A percentile compares a stretch with the other conserved stretches of the same genome.
Evolutionary conservation across 148 eudicot species (phyloP).

Genomic region (Nepenthes gracilis): DNA sequence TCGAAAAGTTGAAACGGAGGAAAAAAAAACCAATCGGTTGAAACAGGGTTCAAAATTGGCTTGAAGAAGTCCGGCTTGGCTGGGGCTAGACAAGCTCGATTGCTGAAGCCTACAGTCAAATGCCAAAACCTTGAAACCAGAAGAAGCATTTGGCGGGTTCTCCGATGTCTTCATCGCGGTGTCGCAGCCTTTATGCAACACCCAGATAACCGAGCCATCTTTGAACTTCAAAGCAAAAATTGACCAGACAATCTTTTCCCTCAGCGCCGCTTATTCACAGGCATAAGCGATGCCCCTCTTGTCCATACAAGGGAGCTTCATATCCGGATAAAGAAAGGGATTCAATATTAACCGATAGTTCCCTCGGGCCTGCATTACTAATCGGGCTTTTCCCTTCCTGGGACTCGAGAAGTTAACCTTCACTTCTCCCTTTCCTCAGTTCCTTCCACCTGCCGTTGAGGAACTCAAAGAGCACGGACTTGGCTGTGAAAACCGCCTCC

Average conservation of each 20-base stretch:
- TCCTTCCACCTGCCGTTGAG: conserved; percentile 83
- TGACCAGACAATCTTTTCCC: conserved; percentile 57
- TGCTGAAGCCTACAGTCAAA: not conserved
- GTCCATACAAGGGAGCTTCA: conserved; percentile 93
- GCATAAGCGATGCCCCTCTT: conserved; percentile 91
- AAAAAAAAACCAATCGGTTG: no score
- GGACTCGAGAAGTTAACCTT: conserved; percentile 52
- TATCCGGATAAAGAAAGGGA: conserved; percentile 69
- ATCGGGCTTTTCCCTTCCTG: conserved; percentile 60
- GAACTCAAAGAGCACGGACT: conserved; percentile 75
- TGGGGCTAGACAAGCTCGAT: not conserved
- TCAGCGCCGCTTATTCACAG: conserved; percentile 69
- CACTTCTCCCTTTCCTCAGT: conserved; percentile 87
- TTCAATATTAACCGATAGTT: conserved; percentile 82
- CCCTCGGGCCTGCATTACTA: conserved; percentile 81
- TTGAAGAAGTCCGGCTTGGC: no score
- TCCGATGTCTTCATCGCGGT: conserved; percentile 51
- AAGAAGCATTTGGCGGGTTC: conserved; percentile 66
- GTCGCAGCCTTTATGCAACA: conserved; percentile 50
- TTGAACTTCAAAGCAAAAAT: conserved; percentile 88
- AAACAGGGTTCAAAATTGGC: no score
- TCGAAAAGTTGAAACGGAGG: no score
- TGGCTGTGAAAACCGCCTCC: conserved; percentile 62
- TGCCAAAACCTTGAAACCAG: conserved; percentile 14
- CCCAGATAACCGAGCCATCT: conserved; percentile 59